Percentiles rank a stretch among this genome's conserved stretches.
Evolutionary conservation across 352 stramenopile genomes (phyloP).

Genomic region (Nannochloropsis limnetica): DNA sequence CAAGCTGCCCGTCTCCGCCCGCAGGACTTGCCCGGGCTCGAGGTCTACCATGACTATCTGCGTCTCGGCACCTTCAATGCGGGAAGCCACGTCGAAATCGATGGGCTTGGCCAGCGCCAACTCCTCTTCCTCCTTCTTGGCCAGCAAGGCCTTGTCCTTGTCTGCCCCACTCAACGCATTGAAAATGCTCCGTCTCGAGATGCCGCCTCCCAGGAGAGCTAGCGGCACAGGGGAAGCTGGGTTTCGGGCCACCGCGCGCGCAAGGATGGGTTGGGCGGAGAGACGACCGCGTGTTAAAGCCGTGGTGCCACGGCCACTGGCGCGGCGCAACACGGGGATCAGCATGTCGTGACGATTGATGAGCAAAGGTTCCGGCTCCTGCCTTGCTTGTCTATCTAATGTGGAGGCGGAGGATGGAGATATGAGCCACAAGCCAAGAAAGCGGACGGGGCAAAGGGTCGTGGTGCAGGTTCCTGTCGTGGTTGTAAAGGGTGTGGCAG

Average conservation of each 20-base stretch:
- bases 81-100: slow-evolving; percentile 66
- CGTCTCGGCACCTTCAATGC: slow-evolving; percentile 69
- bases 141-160: background rate
- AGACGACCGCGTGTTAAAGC: background rate
- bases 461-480: background rate
- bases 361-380: background rate
- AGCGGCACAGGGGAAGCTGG: background rate
- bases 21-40: slow-evolving; percentile 74
- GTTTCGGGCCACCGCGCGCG: background rate
- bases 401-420: background rate
- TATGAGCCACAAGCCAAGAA: background rate
- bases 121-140: slow-evolving; percentile 35
- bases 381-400: background rate
- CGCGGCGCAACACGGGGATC: background rate
- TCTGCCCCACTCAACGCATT: background rate
- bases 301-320: background rate
- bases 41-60: slow-evolving; percentile 75
- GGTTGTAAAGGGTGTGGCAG: background rate
- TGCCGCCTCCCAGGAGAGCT: background rate
- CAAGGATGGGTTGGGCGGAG: background rate
- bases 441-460: background rate
- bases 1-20: slow-evolving; percentile 81
- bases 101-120: slow-evolving; percentile 58
- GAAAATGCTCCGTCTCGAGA: background rate
- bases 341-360: background rate